These are phyloP conservation scores for Colletotrichum sp. DNA, from an alignment of 2,329 filamentous ascomycete genomes.

Conservation along the genomic window DNA sequence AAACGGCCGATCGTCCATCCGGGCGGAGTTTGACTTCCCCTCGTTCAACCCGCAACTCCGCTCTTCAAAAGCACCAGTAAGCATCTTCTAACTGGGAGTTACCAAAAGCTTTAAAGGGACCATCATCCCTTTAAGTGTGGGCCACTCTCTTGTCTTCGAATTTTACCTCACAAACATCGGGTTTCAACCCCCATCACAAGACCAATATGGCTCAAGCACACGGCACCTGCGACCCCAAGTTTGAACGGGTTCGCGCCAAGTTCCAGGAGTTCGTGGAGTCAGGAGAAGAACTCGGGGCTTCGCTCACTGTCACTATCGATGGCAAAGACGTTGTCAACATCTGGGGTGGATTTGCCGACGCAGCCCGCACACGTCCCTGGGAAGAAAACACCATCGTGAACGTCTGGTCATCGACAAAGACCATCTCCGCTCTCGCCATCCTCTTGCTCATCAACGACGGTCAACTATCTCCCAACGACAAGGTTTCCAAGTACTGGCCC, in stretches of 20 bases:
- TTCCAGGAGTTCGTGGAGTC: constrained; percentile 38
- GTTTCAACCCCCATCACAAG: neutral
- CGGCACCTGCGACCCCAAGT: constrained; percentile 40
- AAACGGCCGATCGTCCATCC: neutral
- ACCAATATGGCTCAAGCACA: constrained; percentile 28
- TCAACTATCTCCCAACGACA: constrained; percentile 36
- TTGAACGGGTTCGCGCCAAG: constrained; percentile 35
- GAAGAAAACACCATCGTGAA: constrained; percentile 40
- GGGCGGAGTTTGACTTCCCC: neutral
- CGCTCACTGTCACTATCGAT: constrained; percentile 42
- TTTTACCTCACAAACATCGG: neutral
- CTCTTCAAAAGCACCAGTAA: neutral
- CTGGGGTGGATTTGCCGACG: constrained; percentile 45
- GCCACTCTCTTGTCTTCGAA: neutral
- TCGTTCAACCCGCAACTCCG: neutral
- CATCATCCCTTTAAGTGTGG: neutral
- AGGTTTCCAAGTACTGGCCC: constrained; percentile 49
- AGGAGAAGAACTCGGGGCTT: constrained; percentile 49
- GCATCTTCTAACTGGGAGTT: neutral
- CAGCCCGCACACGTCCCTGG: constrained; percentile 36
- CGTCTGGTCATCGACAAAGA: constrained; percentile 47
- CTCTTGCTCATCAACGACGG: constrained; percentile 45
- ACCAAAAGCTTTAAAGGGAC: neutral
- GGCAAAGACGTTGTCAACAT: constrained; percentile 47
- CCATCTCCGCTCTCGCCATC: constrained; percentile 37